phyloP scores from a whole-genome alignment of 768 basidiomycete species.

The Suillus subaureus region DNA sequence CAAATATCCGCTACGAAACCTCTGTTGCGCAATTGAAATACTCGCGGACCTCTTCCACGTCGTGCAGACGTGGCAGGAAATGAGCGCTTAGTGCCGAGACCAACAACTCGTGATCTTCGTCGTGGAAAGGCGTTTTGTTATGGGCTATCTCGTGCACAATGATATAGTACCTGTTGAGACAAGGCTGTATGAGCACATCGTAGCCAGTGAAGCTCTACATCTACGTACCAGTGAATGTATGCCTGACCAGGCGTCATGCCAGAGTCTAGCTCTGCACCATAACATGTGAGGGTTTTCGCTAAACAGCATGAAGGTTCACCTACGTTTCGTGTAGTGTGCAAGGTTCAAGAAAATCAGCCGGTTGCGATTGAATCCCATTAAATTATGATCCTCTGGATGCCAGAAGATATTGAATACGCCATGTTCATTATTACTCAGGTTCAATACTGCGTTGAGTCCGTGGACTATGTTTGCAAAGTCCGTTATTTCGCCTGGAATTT shows the following conservation, averaged over 20 bases:
- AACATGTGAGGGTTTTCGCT: background rate
- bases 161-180: constrained; percentile 26
- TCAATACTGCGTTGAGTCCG: constrained; percentile 12
- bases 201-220: background rate
- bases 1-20: background rate
- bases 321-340: constrained; percentile 16
- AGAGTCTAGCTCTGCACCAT: background rate
- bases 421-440: background rate
- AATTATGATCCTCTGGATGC: constrained; percentile 10
- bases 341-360: constrained; percentile 18
- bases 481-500: constrained; percentile 4
- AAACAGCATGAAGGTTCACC: background rate
- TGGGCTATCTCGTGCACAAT: constrained; percentile 31
- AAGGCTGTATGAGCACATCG: background rate
- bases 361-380: constrained; percentile 22
- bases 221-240: constrained; percentile 3
- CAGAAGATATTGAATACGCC: constrained; percentile 16
- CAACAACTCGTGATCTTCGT: constrained; percentile 29
- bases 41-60: background rate
- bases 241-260: background rate
- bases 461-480: constrained; percentile 12
- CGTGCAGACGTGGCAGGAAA: background rate
- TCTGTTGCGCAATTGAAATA: background rate
- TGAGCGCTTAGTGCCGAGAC: constrained; percentile 10
- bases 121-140: constrained; percentile 24